Evolutionary conservation across 2,329 filamentous ascomycete genomes (phyloP), one percentile per base, ranked within the genome.

Genomic region (Fusarium cicatricum): DNA sequence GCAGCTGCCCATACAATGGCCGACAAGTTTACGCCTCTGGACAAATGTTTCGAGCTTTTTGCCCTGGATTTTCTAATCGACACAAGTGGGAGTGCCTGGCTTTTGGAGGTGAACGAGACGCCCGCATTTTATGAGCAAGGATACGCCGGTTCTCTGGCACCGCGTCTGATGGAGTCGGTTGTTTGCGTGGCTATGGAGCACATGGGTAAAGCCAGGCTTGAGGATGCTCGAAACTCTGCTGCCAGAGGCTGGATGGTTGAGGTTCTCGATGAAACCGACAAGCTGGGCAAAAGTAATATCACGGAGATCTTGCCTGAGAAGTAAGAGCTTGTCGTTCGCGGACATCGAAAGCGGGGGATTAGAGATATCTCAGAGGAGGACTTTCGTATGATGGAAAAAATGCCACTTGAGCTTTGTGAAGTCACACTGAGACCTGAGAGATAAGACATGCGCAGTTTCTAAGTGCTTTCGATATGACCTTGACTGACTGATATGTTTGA

Each of bases 11-110:
- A 75, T 11, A 75, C 72, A 1, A 76, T 77, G 75, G 71, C 71
- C 0, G 74, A 76, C 52, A 75, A 74, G 53, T 77, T 77, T 51
- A 75, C 67, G 0, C 68, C 71, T 0, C 11, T 77, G 16, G 64
- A 76, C 12, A 73, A 71, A 34, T 76, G 72, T 50, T 77, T 75
- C 34, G 75, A 75, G 58, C 46, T 77, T 11, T 77, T 75, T 23
- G 75, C 69, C 0, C 55, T 74, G 1, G 75, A 77, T 38, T 77
- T 74, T 19, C 55, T 77, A 15, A 44, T 77, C 7, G 75, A 76
- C 33, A 56, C 60, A 0, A 50, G 52, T 0, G 75, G 73, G 0
- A 67, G 47, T 1, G 71, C 67, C 0, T 77, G 75, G 75, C 47
- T 77, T 0, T 49, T 77, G 1, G 75, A 77, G 52, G 73, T 72